These are phyloP conservation scores for Aeminium ludgeri DNA, from an alignment of 495 filamentous ascomycete species.

Conservation along the genomic window DNA sequence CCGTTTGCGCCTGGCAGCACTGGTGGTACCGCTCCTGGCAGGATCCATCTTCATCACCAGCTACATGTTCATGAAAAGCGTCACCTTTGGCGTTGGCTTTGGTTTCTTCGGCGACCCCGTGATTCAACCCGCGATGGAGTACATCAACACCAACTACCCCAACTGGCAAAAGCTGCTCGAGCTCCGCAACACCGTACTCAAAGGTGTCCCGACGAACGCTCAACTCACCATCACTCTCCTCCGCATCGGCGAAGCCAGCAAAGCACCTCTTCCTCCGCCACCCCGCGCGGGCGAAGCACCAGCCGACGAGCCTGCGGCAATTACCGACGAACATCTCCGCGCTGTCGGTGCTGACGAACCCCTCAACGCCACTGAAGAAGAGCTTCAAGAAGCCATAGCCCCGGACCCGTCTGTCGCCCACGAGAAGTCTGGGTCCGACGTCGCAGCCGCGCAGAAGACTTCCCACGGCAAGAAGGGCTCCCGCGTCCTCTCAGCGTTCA, in stretches of 20 bases:
- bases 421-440: constrained; percentile 23
- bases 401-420: constrained; percentile 22
- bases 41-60: constrained; percentile 46
- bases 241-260: constrained; percentile 69
- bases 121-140: constrained; percentile 38
- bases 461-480: constrained; percentile 28
- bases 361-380: constrained; percentile 32
- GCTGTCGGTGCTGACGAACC: constrained; percentile 26
- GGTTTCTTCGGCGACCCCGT: constrained; percentile 71
- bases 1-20: constrained; percentile 43
- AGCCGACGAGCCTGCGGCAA: constrained; percentile 31
- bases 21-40: constrained; percentile 41
- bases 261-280: constrained; percentile 65
- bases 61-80: constrained; percentile 55
- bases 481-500: constrained; percentile 49
- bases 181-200: constrained; percentile 54
- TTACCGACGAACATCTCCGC: constrained; percentile 32
- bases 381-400: constrained; percentile 34
- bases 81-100: constrained; percentile 49
- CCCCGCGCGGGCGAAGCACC: constrained; percentile 40
- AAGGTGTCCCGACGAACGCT: constrained; percentile 77
- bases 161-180: constrained; percentile 62
- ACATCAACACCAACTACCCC: constrained; percentile 50
- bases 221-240: constrained; percentile 75
- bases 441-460: constrained; percentile 26